Base-by-base conservation (phyloP, 371 early-diverging fungal genomes). In the Massospora cicadina region DNA sequence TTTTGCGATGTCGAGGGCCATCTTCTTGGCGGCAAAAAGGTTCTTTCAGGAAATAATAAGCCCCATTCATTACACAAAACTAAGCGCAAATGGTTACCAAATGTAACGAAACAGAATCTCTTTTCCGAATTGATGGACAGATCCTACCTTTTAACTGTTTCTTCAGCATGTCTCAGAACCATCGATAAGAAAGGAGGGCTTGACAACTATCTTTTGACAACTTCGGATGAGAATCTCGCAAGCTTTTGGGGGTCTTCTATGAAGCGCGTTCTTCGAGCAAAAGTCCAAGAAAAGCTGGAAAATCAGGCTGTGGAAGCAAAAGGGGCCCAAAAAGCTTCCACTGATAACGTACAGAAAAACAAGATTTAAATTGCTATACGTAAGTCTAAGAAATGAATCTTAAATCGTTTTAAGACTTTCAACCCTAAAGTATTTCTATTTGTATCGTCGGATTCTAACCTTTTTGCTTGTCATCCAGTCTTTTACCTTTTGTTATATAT, bases 101-200 rank as follows among this genome's bases (percentile, higher is more conserved):
- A 90, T 66, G 84, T 89, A 5, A 86, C 84, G 67, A 77, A 74
- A 62, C 83, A 81, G 61, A 75, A 75, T 32, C 71, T 90, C 32
- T 87, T 79, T 71, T 89, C 89, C 3, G 82, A 79, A 55, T 70
- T 82, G 3, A 75, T 88, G 12, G 75, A 81, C 61, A 64, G 76
- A 57, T 77, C 73, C 64, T 70, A 86, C 53, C 71, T 74, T 43
- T 72, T 90, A 58, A 80, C 81, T 65, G 81, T 87, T 58, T 85
- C 88, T 29, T 79, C 87, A 0, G 71, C 82, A 2, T 84, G 86
- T 1, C 71, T 89, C 23, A 82, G 88, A 32, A 86, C 88, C 0
- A 88, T 90, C 33, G 88, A 88, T 69, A 86, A 88, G 72, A 88
- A 89, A 77, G 91, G 91, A 32, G 91, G 91, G 7, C 71, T 90